Evolutionary conservation across 768 basidiomycete genomes (phyloP).

Genomic region (Lactifluus volemus): DNA sequence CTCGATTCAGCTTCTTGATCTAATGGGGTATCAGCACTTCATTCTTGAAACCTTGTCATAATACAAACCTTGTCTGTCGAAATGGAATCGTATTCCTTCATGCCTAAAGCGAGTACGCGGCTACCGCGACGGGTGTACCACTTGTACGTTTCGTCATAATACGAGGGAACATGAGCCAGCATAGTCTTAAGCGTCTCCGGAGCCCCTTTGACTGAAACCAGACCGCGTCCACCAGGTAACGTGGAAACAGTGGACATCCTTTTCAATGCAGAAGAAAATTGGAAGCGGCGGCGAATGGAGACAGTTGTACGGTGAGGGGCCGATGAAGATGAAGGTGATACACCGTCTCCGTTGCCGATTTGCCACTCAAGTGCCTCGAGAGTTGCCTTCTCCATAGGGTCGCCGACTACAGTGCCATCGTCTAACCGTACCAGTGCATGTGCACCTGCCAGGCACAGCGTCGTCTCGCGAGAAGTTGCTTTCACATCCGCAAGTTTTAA

Average conservation of each 20-base stretch:
- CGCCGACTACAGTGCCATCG: constrained; percentile 89
- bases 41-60: neutral
- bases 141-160: constrained; percentile 93
- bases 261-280: constrained; percentile 95
- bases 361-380: constrained; percentile 86
- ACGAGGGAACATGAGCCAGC: constrained; percentile 60
- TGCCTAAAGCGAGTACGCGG: constrained; percentile 85
- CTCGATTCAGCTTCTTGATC: constrained; percentile 85
- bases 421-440: constrained; percentile 93
- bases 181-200: constrained; percentile 94
- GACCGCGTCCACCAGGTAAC: constrained; percentile 46
- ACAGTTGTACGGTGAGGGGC: constrained; percentile 54
- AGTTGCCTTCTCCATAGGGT: constrained; percentile 99
- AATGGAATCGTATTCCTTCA: constrained; percentile 72
- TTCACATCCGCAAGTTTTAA: constrained; percentile 70
- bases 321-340: constrained; percentile 45
- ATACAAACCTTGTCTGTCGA: constrained; percentile 58
- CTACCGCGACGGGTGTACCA: constrained; percentile 90
- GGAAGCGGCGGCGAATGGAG: constrained; percentile 83
- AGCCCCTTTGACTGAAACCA: constrained; percentile 88
- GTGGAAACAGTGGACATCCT: constrained; percentile 90
- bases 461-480: constrained; percentile 68
- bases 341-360: constrained; percentile 44
- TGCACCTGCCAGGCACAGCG: constrained; percentile 82
- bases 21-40: constrained; percentile 25